These are phyloP conservation scores for Aspergillus haitiensis DNA, from an alignment of 495 filamentous ascomycete genomes.

Conservation along the genomic window DNA sequence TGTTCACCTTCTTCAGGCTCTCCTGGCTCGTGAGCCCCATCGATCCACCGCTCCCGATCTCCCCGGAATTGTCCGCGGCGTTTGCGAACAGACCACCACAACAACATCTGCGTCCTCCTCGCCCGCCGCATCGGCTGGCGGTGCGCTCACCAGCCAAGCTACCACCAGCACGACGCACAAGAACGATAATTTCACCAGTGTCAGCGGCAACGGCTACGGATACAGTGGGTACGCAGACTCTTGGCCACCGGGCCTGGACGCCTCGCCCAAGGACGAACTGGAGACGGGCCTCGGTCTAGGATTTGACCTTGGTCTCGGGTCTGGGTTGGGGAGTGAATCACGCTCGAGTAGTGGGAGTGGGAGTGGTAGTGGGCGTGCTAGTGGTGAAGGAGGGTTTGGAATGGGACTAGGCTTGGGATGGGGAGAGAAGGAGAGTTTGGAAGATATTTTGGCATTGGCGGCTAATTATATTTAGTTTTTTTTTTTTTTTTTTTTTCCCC, in stretches of 20 bases:
- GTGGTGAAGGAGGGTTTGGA: not conserved
- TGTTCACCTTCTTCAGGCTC: conserved; percentile 28
- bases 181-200: not conserved
- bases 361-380: no score
- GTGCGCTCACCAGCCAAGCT: no score
- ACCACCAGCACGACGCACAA: no score
- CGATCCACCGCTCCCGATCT: conserved; percentile 6
- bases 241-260: conserved; percentile 3
- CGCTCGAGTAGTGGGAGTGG: no score
- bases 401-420: conserved; percentile 17
- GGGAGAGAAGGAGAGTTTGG: conserved; percentile 26
- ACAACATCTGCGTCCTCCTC: no score
- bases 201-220: not conserved
- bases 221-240: not conserved
- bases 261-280: conserved; percentile 1
- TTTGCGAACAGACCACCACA: conserved; percentile 1
- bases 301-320: no score
- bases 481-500: not conserved
- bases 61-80: conserved; percentile 3
- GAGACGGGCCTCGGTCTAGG: not conserved
- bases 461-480: conserved; percentile 20
- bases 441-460: conserved; percentile 31
- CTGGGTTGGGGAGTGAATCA: no score
- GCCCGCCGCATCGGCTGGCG: no score
- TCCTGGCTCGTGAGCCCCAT: conserved; percentile 22